These are phyloP conservation scores for Kingdonia uniflora DNA, from an alignment of 164 flowering plant genomes.

Conservation along the genomic window DNA sequence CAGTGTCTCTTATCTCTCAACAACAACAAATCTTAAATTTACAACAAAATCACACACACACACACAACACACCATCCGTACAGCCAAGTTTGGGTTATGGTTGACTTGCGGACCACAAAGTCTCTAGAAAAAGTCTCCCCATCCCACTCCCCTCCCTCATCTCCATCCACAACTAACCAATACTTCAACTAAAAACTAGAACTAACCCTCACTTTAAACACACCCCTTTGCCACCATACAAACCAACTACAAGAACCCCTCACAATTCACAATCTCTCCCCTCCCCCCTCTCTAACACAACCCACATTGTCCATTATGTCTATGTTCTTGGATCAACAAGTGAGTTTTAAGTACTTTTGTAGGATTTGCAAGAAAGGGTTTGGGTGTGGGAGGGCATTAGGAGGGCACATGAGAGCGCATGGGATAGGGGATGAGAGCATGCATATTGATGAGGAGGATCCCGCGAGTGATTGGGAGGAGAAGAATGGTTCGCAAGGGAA, in stretches of 20 bases:
- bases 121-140: constrained; percentile 1
- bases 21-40: too few species aligned
- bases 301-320: constrained; percentile 8
- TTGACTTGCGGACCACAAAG: too few species aligned
- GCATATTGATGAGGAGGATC: constrained; percentile 48
- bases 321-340: constrained; percentile 30
- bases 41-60: too few species aligned
- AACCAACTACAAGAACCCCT: neutral
- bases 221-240: constrained; percentile 22
- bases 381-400: constrained; percentile 86
- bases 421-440: constrained; percentile 69
- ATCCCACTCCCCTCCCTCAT: neutral
- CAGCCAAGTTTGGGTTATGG: too few species aligned
- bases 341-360: constrained; percentile 63
- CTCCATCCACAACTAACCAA: constrained; percentile 22
- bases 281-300: constrained; percentile 8
- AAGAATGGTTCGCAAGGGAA: constrained; percentile 24
- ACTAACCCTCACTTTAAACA: constrained; percentile 7
- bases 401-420: constrained; percentile 98
- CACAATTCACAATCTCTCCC: neutral
- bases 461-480: constrained; percentile 24
- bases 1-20: too few species aligned
- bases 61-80: too few species aligned
- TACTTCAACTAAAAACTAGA: constrained; percentile 44
- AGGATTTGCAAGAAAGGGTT: constrained; percentile 88